phyloP scores from a whole-genome alignment of 2,329 filamentous ascomycete genomes.

The Colletotrichum sp. region DNA sequence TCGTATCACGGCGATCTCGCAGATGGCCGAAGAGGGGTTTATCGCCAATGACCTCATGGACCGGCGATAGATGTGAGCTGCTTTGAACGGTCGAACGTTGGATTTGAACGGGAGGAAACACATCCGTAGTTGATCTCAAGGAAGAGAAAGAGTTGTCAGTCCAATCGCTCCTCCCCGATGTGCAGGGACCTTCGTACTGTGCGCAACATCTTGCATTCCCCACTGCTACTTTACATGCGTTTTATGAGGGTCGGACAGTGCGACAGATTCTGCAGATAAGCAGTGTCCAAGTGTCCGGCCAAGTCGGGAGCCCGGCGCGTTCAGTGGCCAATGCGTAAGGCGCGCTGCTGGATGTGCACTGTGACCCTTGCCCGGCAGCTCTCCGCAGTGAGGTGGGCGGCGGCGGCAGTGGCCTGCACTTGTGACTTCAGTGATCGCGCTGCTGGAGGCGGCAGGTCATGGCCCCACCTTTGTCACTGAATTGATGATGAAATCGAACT shows the following conservation, averaged over 20 bases:
- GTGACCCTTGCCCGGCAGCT: not conserved
- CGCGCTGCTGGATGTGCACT: not conserved
- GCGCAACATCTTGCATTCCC: fast-evolving
- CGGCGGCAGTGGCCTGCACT: not conserved
- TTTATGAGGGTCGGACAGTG: not conserved
- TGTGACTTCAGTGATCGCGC: not conserved
- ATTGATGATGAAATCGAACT: slow-evolving; percentile 16
- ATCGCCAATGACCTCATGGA: not conserved
- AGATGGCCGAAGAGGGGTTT: not conserved
- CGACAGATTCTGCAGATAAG: not conserved
- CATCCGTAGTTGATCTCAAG: not conserved
- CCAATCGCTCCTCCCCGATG: not conserved
- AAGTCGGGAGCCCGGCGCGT: not conserved
- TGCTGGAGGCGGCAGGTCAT: not conserved
- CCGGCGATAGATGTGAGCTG: not conserved
- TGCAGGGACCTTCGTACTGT: not conserved
- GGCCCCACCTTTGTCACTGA: not conserved
- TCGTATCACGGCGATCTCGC: not conserved
- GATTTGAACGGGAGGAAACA: not conserved
- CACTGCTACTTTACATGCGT: not conserved
- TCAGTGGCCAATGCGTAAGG: not conserved
- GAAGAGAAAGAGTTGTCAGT: not conserved
- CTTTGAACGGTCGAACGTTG: not conserved
- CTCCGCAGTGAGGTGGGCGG: not conserved
- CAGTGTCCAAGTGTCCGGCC: not conserved